Evolutionary conservation across 768 basidiomycete genomes (phyloP).

Genomic region (Cystoderma amianthinum): DNA sequence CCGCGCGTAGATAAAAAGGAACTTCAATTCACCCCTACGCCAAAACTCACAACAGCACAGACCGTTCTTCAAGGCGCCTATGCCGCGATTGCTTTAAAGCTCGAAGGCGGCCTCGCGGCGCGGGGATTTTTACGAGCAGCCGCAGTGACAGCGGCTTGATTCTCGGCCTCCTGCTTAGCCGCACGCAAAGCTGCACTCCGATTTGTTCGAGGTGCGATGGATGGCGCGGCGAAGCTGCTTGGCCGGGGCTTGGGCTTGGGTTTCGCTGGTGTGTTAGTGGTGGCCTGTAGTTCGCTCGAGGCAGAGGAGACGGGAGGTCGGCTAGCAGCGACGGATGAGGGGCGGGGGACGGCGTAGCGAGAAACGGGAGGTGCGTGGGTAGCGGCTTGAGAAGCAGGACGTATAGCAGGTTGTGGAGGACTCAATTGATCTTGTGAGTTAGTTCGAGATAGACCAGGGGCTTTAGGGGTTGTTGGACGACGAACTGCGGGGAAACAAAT

Average conservation of each 20-base stretch:
- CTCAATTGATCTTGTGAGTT: slow-evolving; percentile 26
- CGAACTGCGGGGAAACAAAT: slow-evolving; percentile 32
- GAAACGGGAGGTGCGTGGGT: slow-evolving; percentile 5
- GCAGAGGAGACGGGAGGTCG: slow-evolving; percentile 4
- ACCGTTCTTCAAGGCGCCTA: slow-evolving; percentile 26
- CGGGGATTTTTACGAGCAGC: slow-evolving; percentile 27
- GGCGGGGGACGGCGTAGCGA: slow-evolving; percentile 17
- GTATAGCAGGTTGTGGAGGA: slow-evolving; percentile 10
- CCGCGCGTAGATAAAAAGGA: too few species aligned
- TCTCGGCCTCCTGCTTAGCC: slow-evolving; percentile 58
- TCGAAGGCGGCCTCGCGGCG: slow-evolving; percentile 24
- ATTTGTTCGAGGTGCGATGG: slow-evolving; percentile 65
- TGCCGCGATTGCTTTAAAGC: slow-evolving; percentile 28
- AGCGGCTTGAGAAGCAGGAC: slow-evolving; percentile 24
- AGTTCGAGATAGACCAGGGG: slow-evolving; percentile 36
- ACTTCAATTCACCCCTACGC: too few species aligned
- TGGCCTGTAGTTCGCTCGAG: not conserved
- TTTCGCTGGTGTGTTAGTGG: slow-evolving; percentile 7
- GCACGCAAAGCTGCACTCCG: slow-evolving; percentile 65
- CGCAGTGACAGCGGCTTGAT: slow-evolving; percentile 34
- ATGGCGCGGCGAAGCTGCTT: slow-evolving; percentile 48
- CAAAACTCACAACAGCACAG: too few species aligned
- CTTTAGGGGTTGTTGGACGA: slow-evolving; percentile 29
- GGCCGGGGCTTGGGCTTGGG: slow-evolving; percentile 28
- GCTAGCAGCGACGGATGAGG: slow-evolving; percentile 28